Conservation (phyloP, 75 land plant genomes). For the Adiantum capillusveneris region DNA sequence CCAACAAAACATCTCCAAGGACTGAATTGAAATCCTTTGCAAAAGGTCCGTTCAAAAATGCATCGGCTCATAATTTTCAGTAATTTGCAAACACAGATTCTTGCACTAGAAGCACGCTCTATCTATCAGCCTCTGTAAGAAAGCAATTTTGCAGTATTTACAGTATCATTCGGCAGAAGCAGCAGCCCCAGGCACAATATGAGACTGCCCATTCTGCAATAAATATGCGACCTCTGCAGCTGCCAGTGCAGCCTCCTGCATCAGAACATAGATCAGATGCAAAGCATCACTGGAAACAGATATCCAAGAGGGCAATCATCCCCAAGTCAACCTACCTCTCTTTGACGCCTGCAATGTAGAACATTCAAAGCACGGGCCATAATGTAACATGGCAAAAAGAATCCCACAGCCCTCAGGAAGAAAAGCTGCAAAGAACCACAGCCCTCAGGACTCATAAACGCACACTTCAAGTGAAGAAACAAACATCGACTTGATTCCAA, state of each 20-base stretch:
- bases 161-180: too few species aligned
- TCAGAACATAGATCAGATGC: too few species aligned
- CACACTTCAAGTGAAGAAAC: too few species aligned
- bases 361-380: constrained; percentile 36
- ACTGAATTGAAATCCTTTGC: too few species aligned
- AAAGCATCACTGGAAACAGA: neutral
- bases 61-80: too few species aligned
- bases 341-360: constrained; percentile 33
- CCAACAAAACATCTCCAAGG: too few species aligned
- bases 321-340: constrained; percentile 27
- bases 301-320: neutral
- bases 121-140: too few species aligned
- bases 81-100: too few species aligned
- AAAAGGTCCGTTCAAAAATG: too few species aligned
- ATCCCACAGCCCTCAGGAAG: constrained; percentile 33
- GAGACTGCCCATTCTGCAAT: constrained; percentile 7
- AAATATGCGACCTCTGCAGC: constrained; percentile 12
- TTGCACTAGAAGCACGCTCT: too few species aligned
- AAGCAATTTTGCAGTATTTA: too few species aligned
- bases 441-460: too few species aligned
- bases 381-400: constrained; percentile 41
- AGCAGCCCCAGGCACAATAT: neutral
- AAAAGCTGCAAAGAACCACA: constrained; percentile 41
- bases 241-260: constrained; percentile 7
- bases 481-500: neutral